A percentile compares a stretch with the other conserved stretches of the same genome.
Conservation (phyloP, 1,284 basidiomycete species). For the Boletus sp. region DNA sequence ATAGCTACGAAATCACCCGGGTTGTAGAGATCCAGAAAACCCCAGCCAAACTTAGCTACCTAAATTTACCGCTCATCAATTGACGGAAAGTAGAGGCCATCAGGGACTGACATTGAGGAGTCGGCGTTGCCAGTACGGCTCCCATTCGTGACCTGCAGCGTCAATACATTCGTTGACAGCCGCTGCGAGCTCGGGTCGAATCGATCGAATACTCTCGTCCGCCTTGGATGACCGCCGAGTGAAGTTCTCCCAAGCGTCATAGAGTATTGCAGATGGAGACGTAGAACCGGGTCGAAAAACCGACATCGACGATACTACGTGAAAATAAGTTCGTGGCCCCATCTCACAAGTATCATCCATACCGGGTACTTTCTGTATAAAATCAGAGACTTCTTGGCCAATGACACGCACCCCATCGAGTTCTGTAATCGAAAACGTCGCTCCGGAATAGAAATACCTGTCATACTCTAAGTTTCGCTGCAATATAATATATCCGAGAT, state of each 20-base stretch:
- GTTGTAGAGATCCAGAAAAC: conserved; percentile 92
- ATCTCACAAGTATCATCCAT: conserved; percentile 25
- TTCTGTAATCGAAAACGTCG: conserved; percentile 82
- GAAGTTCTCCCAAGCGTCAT: conserved; percentile 92
- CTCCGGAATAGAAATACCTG: conserved; percentile 82
- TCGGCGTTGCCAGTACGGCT: conserved; percentile 85
- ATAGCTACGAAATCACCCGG: conserved; percentile 89
- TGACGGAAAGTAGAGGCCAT: neutral
- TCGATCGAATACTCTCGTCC: conserved; percentile 90
- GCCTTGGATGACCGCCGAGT: conserved; percentile 84
- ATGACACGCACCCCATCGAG: conserved; percentile 87
- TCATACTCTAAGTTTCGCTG: conserved; percentile 51
- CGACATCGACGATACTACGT: conserved; percentile 70
- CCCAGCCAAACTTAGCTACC: conserved; percentile 95
- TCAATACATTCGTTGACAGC: conserved; percentile 95
- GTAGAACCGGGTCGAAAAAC: conserved; percentile 93
- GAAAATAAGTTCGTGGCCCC: conserved; percentile 10
- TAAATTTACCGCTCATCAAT: conserved; percentile 37
- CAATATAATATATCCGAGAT: neutral
- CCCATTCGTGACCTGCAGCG: conserved; percentile 93
- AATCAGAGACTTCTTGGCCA: conserved; percentile 80
- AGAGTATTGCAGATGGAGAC: conserved; percentile 89
- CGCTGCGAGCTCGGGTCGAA: conserved; percentile 81
- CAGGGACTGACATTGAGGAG: conserved; percentile 69
- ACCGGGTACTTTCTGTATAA: conserved; percentile 94